Evolutionary conservation across 2,329 filamentous ascomycete genomes (phyloP).

Genomic region (Bipolaris gigantea): DNA sequence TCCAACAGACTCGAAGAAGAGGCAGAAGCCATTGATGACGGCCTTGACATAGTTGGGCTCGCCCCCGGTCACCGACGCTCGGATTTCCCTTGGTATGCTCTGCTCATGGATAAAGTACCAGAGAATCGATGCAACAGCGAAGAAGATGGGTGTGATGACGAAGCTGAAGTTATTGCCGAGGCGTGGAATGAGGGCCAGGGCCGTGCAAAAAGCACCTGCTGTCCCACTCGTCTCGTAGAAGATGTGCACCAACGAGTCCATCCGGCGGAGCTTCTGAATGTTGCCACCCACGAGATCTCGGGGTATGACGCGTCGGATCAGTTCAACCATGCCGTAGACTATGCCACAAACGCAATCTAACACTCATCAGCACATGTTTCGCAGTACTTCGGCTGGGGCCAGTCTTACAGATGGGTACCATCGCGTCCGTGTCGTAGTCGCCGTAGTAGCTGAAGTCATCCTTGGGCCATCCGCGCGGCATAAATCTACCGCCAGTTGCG

Average conservation of each 20-base stretch:
- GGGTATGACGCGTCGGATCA: conserved; percentile 56
- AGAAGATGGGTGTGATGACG: conserved; percentile 55
- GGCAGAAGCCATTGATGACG: conserved; percentile 45
- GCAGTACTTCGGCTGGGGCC: background rate
- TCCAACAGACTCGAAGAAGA: conserved; percentile 53
- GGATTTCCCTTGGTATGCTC: conserved; percentile 32
- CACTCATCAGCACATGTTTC: conserved; percentile 9
- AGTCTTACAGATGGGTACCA: conserved; percentile 52
- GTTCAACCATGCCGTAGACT: conserved; percentile 54
- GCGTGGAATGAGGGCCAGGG: conserved; percentile 54
- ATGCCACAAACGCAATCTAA: conserved; percentile 32
- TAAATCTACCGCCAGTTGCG: conserved; percentile 52
- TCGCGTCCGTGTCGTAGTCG: conserved; percentile 53
- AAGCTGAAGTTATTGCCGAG: conserved; percentile 58
- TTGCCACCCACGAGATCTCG: conserved; percentile 57
- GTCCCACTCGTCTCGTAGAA: conserved; percentile 56
- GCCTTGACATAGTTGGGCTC: conserved; percentile 45
- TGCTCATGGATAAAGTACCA: conserved; percentile 55
- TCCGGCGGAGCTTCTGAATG: conserved; percentile 53
- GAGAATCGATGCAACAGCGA: conserved; percentile 44
- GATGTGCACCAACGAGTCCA: conserved; percentile 53
- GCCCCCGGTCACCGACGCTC: conserved; percentile 26
- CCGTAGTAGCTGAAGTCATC: conserved; percentile 53
- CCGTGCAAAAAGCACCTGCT: conserved; percentile 52
- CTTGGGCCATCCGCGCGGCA: conserved; percentile 39